Evolutionary conservation across 768 basidiomycete genomes (phyloP).

Genomic region (Kwoniella dendrophila): DNA sequence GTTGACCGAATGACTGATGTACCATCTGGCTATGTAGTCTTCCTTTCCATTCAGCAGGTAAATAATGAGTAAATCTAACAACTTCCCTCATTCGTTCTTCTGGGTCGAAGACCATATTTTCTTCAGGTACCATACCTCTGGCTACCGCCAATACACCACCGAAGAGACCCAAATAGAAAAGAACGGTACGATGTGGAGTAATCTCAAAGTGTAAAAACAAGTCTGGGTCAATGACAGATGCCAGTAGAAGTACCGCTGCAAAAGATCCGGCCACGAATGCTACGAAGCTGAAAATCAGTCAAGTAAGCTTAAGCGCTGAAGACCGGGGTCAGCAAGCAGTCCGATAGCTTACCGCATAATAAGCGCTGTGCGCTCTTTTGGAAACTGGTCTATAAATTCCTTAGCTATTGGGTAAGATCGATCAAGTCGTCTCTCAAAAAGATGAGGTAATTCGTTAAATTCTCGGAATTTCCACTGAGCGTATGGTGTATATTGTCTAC

Average conservation of each 20-base stretch:
- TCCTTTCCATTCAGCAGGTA: conserved; percentile 90
- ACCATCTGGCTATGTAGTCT: conserved; percentile 87
- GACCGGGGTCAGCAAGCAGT: neutral
- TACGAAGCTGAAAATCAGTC: conserved; percentile 68
- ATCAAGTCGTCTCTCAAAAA: conserved; percentile 81
- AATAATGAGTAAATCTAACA: conserved; percentile 90
- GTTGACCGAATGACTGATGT: conserved; percentile 83
- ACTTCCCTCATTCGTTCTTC: conserved; percentile 90
- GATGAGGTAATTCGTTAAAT: conserved; percentile 95
- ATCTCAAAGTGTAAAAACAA: conserved; percentile 92
- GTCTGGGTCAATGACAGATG: conserved; percentile 90
- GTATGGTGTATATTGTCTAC: conserved; percentile 87
- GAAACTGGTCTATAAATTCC: conserved; percentile 97
- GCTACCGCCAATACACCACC: conserved; percentile 85
- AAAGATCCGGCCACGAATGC: conserved; percentile 96
- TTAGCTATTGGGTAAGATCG: conserved; percentile 86
- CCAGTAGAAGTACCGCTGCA: conserved; percentile 88
- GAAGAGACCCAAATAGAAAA: conserved; percentile 90
- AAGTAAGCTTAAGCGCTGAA: neutral
- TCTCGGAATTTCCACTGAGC: conserved; percentile 99
- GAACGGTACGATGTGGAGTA: conserved; percentile 83
- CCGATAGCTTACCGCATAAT: conserved; percentile 78
- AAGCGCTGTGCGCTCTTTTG: conserved; percentile 87
- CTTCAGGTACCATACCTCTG: conserved; percentile 92
- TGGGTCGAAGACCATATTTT: conserved; percentile 90